These are phyloP conservation scores for Chlamydomonas schloesseri DNA, from an alignment of 139 green algal genomes.

Conservation along the genomic window DNA sequence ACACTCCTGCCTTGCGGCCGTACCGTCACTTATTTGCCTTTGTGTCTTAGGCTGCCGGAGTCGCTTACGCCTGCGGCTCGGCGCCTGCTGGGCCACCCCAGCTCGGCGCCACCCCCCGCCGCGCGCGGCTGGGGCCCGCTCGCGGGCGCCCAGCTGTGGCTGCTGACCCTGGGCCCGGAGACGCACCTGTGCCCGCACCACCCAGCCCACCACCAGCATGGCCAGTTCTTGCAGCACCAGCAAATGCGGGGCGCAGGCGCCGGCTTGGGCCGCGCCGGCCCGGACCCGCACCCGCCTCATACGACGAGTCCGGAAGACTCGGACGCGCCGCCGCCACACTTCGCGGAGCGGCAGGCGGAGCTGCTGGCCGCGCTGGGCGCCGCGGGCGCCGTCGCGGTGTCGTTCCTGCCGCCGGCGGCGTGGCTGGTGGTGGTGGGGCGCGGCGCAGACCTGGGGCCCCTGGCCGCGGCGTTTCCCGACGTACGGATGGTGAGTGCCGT, in stretches of 20 bases:
- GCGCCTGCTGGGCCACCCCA: not conserved
- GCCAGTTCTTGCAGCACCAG: not conserved
- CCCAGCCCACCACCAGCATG: not conserved
- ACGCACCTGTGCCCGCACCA: not conserved
- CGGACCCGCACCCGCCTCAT: no score
- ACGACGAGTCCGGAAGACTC: no score
- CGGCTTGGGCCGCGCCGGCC: no score
- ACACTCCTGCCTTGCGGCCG: no score
- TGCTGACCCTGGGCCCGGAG: conserved; percentile 15
- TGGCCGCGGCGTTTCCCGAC: not conserved
- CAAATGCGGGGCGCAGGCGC: no score
- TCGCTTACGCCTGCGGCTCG: not conserved
- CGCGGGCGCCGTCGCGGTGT: not conserved
- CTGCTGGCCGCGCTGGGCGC: not conserved
- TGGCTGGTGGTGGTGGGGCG: conserved; percentile 18
- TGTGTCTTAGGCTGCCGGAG: not conserved
- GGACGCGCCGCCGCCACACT: not conserved
- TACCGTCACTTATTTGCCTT: not conserved
- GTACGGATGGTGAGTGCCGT: conserved; percentile 6
- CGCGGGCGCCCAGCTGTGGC: not conserved
- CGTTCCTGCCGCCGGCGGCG: conserved; percentile 15
- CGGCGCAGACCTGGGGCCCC: not conserved
- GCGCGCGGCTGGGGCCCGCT: conserved; percentile 15
- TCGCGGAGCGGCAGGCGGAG: not conserved
- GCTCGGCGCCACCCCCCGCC: not conserved